Base-by-base conservation (phyloP, 2,329 filamentous ascomycete genomes). In the Passalora sequoiae region DNA sequence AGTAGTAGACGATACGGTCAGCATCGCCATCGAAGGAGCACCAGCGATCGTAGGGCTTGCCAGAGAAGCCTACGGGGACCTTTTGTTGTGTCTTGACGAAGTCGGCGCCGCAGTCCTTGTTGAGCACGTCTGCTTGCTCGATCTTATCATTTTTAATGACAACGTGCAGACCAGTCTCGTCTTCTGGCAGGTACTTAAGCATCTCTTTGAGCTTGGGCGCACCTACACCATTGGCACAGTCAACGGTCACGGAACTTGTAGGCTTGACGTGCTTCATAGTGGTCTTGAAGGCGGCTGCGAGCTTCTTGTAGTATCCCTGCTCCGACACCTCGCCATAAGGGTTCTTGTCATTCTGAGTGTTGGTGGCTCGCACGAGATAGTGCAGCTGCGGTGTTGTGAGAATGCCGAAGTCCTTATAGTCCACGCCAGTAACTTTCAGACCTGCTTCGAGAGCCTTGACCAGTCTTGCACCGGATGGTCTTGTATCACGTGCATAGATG, bases 311-410 rank as follows among this genome's bases (percentile, higher is more conserved):
- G 71, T 98, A 98, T 25, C 92, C 92, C 46, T 80, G 74, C 71
- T 97, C 91, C 50, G 85, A 94, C 40, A 88, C 79, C 62, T 88
- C 81, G 44, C 92, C 92, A 63, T 97, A 98, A 13, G 88, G 79
- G 56, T 89, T 83, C 43, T 85, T 83, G 2, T 87, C 94, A 49
- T 85, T 86, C 59, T 92, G 78, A 1, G 91, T 97, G 71, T 98
- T 98, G 69, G 89, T 79, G 67, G 89, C 94, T 53, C 92, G 86
- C 22, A 91, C 91, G 53, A 97, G 76, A 69, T 98, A 98, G 72
- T 98, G 92, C 46, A 98, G 77, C 70, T 97, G 92, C n/a, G 92
- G 92, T 3, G 92, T 98, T 9, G 92, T 97, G 60, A 96, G 75
- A 63, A 89, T 83, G 68, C 91, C 92, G 71, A 83, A 91, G 72